These are phyloP conservation scores for Cladosporium sp. DNA, from an alignment of 2,329 filamentous ascomycete genomes.

Conservation along the genomic window DNA sequence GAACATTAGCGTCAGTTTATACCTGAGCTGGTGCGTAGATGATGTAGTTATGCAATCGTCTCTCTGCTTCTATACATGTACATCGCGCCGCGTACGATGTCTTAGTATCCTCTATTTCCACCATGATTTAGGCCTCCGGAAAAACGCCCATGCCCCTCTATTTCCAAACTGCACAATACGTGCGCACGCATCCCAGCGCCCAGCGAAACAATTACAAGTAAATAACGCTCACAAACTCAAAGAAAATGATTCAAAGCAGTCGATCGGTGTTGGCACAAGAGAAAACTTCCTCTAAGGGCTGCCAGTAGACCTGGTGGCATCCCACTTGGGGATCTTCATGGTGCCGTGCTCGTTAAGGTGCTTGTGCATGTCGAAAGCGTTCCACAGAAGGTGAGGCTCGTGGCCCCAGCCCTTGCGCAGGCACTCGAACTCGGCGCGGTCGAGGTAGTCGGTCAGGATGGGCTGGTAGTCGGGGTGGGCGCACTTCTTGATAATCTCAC, in stretches of 20 bases:
- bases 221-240: slow-evolving; percentile 8
- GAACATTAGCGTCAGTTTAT: not conserved
- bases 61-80: not conserved
- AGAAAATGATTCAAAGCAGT: not conserved
- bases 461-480: slow-evolving; percentile 82
- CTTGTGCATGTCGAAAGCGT: slow-evolving; percentile 87
- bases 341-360: slow-evolving; percentile 79
- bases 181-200: not conserved
- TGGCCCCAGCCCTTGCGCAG: slow-evolving; percentile 84
- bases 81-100: not conserved
- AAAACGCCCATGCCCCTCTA: not conserved
- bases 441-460: slow-evolving; percentile 79
- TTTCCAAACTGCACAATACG: not conserved
- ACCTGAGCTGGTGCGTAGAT: not conserved
- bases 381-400: slow-evolving; percentile 83
- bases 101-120: not conserved
- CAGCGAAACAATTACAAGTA: not conserved
- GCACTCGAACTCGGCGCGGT: slow-evolving; percentile 84
- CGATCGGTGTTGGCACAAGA: not conserved
- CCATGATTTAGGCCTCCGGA: not conserved
- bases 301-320: slow-evolving; percentile 12
- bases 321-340: slow-evolving; percentile 78
- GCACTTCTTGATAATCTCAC: slow-evolving; percentile 84
- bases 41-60: not conserved
- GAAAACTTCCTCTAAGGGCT: not conserved